Evolutionary conservation across 2,329 filamentous ascomycete species (phyloP).

Genomic region (Dactylellina haptotyla): DNA sequence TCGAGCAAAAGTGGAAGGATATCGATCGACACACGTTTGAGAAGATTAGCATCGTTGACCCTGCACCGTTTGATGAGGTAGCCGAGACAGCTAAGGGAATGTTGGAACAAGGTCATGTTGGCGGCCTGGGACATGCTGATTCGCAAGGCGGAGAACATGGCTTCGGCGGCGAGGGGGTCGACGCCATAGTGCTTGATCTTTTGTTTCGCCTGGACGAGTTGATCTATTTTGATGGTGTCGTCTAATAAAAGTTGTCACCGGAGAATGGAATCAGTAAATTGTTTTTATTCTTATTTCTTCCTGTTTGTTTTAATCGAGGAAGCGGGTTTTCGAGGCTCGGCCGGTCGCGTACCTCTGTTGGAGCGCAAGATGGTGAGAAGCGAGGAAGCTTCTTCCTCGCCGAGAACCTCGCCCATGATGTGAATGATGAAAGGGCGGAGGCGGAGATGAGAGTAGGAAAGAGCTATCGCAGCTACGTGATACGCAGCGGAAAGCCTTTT

Average conservation of each 20-base stretch:
- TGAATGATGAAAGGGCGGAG: conserved; percentile 23
- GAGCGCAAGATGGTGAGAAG: conserved; percentile 51
- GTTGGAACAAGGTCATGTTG: conserved; percentile 79
- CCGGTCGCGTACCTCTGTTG: conserved; percentile 53
- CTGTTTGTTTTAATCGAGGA: conserved; percentile 28
- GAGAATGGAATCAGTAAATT: conserved; percentile 43
- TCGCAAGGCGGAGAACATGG: conserved; percentile 84
- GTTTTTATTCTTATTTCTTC: too few species aligned
- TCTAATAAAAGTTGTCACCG: conserved; percentile 42
- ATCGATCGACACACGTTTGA: conserved; percentile 72
- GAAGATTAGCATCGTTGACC: conserved; percentile 80
- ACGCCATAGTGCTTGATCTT: conserved; percentile 52
- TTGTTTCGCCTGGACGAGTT: conserved; percentile 45
- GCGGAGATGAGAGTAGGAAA: conserved; percentile 8
- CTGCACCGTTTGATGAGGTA: conserved; percentile 87
- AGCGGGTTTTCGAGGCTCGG: conserved; percentile 19
- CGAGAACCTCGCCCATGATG: conserved; percentile 51
- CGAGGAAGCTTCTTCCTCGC: conserved; percentile 51
- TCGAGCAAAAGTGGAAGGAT: conserved; percentile 82
- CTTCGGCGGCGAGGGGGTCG: conserved; percentile 66
- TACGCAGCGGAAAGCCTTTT: conserved; percentile 16
- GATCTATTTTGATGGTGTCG: conserved; percentile 47
- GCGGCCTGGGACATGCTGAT: conserved; percentile 75
- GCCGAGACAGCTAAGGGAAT: conserved; percentile 86
- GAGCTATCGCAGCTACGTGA: conserved; percentile 35